phyloP scores from a whole-genome alignment of 495 filamentous ascomycete species.

The Neurospora sp. region DNA sequence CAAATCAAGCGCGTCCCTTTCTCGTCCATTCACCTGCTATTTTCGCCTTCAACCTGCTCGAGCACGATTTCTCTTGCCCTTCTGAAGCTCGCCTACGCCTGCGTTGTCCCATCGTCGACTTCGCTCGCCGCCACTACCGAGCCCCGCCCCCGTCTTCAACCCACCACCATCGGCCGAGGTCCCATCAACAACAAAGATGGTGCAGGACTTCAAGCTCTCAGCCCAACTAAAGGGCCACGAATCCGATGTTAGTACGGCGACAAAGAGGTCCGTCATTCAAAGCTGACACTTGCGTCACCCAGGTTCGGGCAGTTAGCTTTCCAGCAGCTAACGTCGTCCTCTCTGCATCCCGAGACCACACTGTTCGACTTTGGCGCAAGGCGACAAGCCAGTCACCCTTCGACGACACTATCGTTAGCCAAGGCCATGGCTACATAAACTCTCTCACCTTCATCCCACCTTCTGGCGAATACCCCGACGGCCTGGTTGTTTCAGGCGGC shows the following conservation, averaged over 20 bases:
- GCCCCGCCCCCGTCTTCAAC: background rate
- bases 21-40: background rate
- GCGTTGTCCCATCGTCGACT: background rate
- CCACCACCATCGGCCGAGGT: background rate
- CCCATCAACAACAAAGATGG: slow-evolving; percentile 8
- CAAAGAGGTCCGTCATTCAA: background rate
- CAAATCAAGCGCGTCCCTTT: background rate
- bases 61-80: background rate
- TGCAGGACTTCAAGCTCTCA: slow-evolving; percentile 66
- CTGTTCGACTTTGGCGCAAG: slow-evolving; percentile 75
- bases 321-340: slow-evolving; percentile 61
- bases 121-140: background rate
- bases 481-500: slow-evolving; percentile 76
- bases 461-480: slow-evolving; percentile 59
- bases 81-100: background rate
- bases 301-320: slow-evolving; percentile 87
- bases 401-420: slow-evolving; percentile 63
- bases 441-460: slow-evolving; percentile 67
- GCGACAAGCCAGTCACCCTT: slow-evolving; percentile 54
- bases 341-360: slow-evolving; percentile 84
- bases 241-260: slow-evolving; percentile 58
- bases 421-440: slow-evolving; percentile 78
- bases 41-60: background rate
- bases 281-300: slow-evolving; percentile 9
- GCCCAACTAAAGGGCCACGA: slow-evolving; percentile 70